A percentile compares a stretch with the other conserved stretches of the same genome.
Evolutionary conservation across 805 yeast genomes (phyloP).

Genomic region (Millerozyma acaciae): DNA sequence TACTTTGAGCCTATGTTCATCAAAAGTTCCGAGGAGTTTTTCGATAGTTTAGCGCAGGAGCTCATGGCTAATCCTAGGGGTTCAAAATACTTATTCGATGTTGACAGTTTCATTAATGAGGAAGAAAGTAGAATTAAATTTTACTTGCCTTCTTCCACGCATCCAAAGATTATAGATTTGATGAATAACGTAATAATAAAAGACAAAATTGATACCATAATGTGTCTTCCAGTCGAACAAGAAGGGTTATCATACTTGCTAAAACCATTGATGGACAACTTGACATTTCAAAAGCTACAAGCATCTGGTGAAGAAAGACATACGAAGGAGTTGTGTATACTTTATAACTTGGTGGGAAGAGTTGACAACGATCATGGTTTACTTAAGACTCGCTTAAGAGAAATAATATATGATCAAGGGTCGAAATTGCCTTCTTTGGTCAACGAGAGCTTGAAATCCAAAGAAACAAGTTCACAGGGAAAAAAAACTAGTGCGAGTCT

Average conservation of each 20-base stretch:
- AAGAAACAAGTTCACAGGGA: constrained; percentile 5
- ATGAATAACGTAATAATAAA: constrained; percentile 59
- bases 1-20: constrained; percentile 67
- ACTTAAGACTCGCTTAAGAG: constrained; percentile 45
- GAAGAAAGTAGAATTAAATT: constrained; percentile 57
- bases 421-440: constrained; percentile 24
- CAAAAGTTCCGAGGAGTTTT: constrained; percentile 52
- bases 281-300: constrained; percentile 6
- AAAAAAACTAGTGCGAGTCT: constrained; percentile 21
- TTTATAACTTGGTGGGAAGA: constrained; percentile 48
- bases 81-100: constrained; percentile 49
- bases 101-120: constrained; percentile 51
- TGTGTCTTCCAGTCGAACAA: constrained; percentile 41
- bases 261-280: constrained; percentile 30
- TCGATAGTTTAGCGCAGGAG: constrained; percentile 43
- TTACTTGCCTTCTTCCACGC: constrained; percentile 52
- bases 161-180: constrained; percentile 49
- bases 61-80: constrained; percentile 46
- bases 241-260: constrained; percentile 63
- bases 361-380: constrained; percentile 52
- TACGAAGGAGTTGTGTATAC: constrained; percentile 38
- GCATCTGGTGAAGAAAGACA: constrained; percentile 15
- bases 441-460: constrained; percentile 8
- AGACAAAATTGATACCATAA: constrained; percentile 52
- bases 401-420: constrained; percentile 47